phyloP scores from a whole-genome alignment of 148 eudicot genomes.

The Arbutus unedo region DNA sequence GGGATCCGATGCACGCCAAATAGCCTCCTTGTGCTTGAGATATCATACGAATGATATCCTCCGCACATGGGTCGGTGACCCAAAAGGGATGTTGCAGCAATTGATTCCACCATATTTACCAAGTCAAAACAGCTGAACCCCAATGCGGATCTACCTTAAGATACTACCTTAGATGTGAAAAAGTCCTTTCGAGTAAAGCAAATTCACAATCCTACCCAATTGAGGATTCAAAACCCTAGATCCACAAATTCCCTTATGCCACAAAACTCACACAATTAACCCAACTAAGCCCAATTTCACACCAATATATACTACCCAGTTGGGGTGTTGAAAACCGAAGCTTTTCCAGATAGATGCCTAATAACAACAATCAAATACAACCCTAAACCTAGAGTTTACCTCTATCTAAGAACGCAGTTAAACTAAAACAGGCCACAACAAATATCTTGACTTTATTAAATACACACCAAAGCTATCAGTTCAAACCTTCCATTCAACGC shows the following conservation, averaged over 20 bases:
- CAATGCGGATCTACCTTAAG: not conserved
- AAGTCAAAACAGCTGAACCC: constrained; percentile 11
- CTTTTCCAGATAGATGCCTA: not conserved
- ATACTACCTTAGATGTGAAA: not conserved
- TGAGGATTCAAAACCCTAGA: constrained; percentile 2
- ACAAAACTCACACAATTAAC: not conserved
- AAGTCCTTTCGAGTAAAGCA: not conserved
- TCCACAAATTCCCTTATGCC: not conserved
- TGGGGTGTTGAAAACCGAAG: not conserved
- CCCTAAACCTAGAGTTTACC: not conserved
- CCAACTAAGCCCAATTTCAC: not conserved
- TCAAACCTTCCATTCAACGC: constrained; percentile 4
- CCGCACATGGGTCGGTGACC: constrained; percentile 46
- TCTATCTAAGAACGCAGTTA: not conserved
- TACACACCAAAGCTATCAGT: constrained; percentile 22
- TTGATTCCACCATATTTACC: constrained; percentile 68
- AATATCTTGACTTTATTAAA: constrained; percentile 25
- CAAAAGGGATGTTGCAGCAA: constrained; percentile 65
- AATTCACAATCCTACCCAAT: constrained; percentile 9
- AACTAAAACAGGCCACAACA: not conserved
- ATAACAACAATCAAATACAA: not conserved
- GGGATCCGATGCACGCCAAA: constrained; percentile 23
- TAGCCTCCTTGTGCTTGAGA: constrained; percentile 25
- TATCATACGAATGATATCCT: constrained; percentile 29
- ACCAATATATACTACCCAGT: not conserved